Base-by-base conservation (phyloP, 2,329 filamentous ascomycete genomes). In the Ophiosphaerella narmari region DNA sequence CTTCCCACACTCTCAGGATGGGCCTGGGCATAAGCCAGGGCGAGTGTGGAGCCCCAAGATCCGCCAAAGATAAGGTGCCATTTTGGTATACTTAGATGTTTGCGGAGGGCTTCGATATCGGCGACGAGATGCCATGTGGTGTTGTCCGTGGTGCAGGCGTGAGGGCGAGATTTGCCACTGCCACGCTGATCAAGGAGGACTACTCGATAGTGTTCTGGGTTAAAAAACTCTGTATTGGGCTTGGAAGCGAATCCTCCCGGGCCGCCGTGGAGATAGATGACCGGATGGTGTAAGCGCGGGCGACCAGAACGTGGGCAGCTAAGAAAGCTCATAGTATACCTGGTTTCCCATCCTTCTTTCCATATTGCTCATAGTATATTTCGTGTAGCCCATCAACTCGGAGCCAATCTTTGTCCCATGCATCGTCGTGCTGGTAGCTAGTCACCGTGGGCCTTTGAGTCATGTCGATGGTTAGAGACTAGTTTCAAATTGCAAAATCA, bases 141-240 rank as follows among this genome's bases (percentile, higher is more conserved):
- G 64, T 80, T 80, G 40, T 79, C 71, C 9, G 65, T 59, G 2
- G 76, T 67, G 23, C 72, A 71, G 21, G 74, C 73, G 14, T 66
- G 60, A 6, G 78, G 78, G 0, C 68, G 67, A 5, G 77, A 80
- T 52, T 75, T 69, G 5, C 78, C 78, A 13, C 67, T 71, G 6
- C 78, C 77, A 13, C 78, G 73, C 56, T 80, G 78, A 57, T 80
- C 78, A 41, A 80, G 66, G 33, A 80, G 73, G 23, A 80, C 63
- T 13, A 77, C 74, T 11, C 76, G 74, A 55, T 80, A 80, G 35
- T 75, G 58, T 7, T 55, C 44, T 4, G 77, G 77, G 51, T 78
- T 63, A 65, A 80, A 80, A 62, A 74, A 80, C 36, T 53, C 55
- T 16, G 74, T 73, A 55, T 74, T 74, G 32, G 40, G 40, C 38